Evolutionary conservation across 2,329 filamentous ascomycete species (phyloP).

Genomic region (Beauveria medogensis): DNA sequence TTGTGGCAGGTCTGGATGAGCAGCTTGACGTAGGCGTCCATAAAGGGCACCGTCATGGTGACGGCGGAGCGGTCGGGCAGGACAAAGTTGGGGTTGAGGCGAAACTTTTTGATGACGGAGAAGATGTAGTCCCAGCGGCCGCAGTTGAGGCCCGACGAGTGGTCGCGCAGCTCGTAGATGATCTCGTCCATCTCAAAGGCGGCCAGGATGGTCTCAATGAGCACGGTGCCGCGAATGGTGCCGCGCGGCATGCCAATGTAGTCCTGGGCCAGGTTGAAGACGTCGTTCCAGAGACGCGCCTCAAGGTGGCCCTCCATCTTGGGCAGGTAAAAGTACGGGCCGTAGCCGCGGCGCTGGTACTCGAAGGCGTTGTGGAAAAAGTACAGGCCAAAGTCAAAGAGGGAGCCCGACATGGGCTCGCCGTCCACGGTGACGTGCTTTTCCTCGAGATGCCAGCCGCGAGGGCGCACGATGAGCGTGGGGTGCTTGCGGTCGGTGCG

Average conservation of each 20-base stretch:
- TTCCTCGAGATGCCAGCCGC: conserved; percentile 97
- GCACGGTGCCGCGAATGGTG: conserved; percentile 86
- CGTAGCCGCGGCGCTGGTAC: conserved; percentile 72
- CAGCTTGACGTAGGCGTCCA: conserved; percentile 92
- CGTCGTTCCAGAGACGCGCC: conserved; percentile 96
- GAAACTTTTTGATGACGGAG: conserved; percentile 98
- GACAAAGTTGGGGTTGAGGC: conserved; percentile 85
- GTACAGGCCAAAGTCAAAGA: conserved; percentile 98
- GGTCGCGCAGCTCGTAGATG: conserved; percentile 96
- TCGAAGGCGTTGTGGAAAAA: conserved; percentile 98
- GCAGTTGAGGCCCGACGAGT: conserved; percentile 94
- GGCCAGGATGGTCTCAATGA: conserved; percentile 96
- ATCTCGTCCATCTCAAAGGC: conserved; percentile 99
- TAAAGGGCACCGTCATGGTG: conserved; percentile 98
- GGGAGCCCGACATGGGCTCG: conserved; percentile 81
- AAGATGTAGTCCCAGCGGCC: conserved; percentile 99
- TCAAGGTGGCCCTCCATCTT: conserved; percentile 99
- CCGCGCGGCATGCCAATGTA: conserved; percentile 82
- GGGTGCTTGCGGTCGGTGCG: conserved; percentile 78
- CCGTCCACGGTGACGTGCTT: conserved; percentile 96
- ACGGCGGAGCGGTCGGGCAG: conserved; percentile 85
- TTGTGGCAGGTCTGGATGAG: conserved; percentile 98
- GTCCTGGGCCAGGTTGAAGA: conserved; percentile 92
- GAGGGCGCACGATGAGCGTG: conserved; percentile 86
- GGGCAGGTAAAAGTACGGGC: conserved; percentile 95